These are phyloP conservation scores for Pseudogymnoascus sp. DNA, from an alignment of 2,329 filamentous ascomycete genomes.

Conservation along the genomic window DNA sequence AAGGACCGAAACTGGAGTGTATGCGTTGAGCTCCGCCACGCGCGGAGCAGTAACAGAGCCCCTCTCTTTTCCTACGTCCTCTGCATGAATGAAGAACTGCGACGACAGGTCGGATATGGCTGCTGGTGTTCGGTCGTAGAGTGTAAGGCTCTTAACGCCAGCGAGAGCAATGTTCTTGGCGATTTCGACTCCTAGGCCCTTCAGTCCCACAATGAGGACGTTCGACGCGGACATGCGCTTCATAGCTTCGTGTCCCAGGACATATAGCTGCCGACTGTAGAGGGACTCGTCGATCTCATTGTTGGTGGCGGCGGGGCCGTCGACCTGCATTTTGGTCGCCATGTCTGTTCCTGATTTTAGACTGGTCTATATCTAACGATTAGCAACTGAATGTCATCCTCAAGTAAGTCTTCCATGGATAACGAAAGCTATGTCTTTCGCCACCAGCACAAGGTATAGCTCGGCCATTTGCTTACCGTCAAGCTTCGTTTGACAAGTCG, in stretches of 20 bases:
- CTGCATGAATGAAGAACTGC: conserved; percentile 87
- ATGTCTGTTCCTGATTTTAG: conserved; percentile 36
- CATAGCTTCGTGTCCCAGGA: conserved; percentile 76
- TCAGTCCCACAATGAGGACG: conserved; percentile 82
- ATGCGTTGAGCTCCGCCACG: conserved; percentile 91
- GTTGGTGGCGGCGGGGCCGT: conserved; percentile 46
- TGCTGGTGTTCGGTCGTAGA: conserved; percentile 82
- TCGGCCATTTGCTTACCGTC: background rate
- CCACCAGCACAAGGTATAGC: background rate
- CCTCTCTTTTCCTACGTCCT: conserved; percentile 87
- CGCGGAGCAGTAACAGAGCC: conserved; percentile 80
- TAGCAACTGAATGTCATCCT: background rate
- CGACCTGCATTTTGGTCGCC: conserved; percentile 59
- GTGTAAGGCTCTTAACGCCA: conserved; percentile 92
- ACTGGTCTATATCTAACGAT: background rate
- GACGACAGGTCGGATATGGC: conserved; percentile 85
- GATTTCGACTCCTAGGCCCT: conserved; percentile 93
- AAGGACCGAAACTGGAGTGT: conserved; percentile 82
- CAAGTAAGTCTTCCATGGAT: background rate
- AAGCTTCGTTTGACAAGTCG: conserved; percentile 7
- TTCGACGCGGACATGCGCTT: conserved; percentile 98
- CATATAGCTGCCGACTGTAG: conserved; percentile 68
- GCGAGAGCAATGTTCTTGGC: conserved; percentile 98
- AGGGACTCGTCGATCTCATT: conserved; percentile 65
- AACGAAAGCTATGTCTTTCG: background rate